Conservation (phyloP, 768 basidiomycete species). For the Obba rivulosa region DNA sequence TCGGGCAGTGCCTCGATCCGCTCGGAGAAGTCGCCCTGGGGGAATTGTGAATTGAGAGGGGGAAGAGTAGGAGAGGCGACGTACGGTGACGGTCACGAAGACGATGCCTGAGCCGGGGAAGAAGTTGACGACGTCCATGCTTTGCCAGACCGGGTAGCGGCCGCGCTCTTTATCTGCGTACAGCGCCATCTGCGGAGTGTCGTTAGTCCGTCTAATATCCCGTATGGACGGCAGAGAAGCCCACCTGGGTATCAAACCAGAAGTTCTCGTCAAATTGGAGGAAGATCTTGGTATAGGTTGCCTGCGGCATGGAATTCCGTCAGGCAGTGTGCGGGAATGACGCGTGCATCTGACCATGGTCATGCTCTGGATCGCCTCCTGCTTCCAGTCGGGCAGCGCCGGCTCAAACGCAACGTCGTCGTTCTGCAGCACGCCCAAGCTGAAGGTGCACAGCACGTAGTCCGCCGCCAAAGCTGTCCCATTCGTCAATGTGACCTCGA, state of each 20-base stretch:
- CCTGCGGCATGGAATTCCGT: slow-evolving; percentile 24
- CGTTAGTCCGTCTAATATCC: neutral
- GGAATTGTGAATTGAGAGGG: neutral
- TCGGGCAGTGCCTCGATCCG: slow-evolving; percentile 51
- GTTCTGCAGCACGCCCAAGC: slow-evolving; percentile 62
- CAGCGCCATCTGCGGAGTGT: slow-evolving; percentile 38
- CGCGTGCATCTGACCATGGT: slow-evolving; percentile 40
- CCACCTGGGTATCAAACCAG: slow-evolving; percentile 46
- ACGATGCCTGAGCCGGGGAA: slow-evolving; percentile 56
- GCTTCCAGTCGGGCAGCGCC: slow-evolving; percentile 50
- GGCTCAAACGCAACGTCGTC: slow-evolving; percentile 55
- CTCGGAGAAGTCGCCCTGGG: slow-evolving; percentile 51
- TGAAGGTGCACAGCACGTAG: slow-evolving; percentile 61
- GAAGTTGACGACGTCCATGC: slow-evolving; percentile 51
- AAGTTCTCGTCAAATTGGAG: slow-evolving; percentile 57
- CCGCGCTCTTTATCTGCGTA: slow-evolving; percentile 57
- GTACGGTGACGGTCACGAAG: slow-evolving; percentile 45
- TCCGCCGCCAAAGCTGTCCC: slow-evolving; percentile 44
- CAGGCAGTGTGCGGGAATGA: neutral
- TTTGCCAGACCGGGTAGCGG: slow-evolving; percentile 65
- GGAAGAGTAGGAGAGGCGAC: slow-evolving; percentile 5
- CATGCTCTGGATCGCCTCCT: slow-evolving; percentile 60
- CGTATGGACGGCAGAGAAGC: neutral
- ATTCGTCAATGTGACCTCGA: slow-evolving; percentile 40
- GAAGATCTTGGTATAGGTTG: slow-evolving; percentile 66